Evolutionary conservation across 2,329 filamentous ascomycete genomes (phyloP).

Genomic region (Hymenoscyphus fraxineus): DNA sequence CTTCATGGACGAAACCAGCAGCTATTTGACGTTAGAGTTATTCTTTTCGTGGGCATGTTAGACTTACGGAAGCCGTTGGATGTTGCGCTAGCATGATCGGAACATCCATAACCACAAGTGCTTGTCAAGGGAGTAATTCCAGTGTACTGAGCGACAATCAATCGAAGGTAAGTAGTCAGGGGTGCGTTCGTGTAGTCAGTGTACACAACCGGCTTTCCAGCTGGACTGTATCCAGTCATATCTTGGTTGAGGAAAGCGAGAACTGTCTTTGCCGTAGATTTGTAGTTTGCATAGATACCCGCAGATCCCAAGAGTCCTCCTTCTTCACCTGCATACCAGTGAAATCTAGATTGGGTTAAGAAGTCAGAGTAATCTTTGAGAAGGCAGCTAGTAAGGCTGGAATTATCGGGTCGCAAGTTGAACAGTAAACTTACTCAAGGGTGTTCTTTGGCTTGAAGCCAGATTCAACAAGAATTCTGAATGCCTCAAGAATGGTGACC

Average conservation of each 20-base stretch:
- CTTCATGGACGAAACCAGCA: constrained; percentile 3
- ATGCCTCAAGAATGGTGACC: constrained; percentile 87
- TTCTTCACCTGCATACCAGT: constrained; percentile 90
- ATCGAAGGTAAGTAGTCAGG: neutral
- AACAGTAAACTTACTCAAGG: constrained; percentile 50
- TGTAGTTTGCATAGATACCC: constrained; percentile 78
- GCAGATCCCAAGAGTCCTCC: constrained; percentile 81
- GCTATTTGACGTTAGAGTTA: neutral
- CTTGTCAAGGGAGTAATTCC: neutral
- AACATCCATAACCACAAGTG: constrained; percentile 6
- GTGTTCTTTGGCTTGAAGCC: constrained; percentile 72
- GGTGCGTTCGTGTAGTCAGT: constrained; percentile 6
- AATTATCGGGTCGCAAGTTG: too few relatives aligned
- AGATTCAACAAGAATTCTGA: constrained; percentile 71
- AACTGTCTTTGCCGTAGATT: constrained; percentile 65
- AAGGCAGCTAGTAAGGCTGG: neutral
- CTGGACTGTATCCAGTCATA: constrained; percentile 65
- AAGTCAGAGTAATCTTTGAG: neutral
- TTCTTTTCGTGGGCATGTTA: neutral
- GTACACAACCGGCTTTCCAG: constrained; percentile 2
- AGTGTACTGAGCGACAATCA: constrained; percentile 1
- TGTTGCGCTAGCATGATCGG: constrained; percentile 5
- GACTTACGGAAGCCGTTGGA: constrained; percentile 5
- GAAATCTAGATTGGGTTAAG: constrained; percentile 51
- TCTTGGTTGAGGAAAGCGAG: constrained; percentile 97